phyloP scores from a whole-genome alignment of 139 green algal species.

The Nannochloris sp. region DNA sequence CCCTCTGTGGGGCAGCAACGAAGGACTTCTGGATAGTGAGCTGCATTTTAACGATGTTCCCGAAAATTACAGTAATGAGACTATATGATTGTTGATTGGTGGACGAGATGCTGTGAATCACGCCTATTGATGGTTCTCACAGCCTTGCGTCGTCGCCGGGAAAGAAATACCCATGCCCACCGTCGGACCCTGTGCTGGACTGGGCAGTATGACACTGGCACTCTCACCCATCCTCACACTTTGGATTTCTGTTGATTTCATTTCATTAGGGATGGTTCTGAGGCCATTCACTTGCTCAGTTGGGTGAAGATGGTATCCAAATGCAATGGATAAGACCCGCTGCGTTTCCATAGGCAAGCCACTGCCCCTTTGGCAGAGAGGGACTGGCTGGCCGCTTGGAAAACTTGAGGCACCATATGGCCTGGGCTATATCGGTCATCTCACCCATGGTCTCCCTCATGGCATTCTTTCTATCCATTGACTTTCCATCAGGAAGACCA shows the following conservation, averaged over 20 bases:
- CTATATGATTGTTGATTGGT: no score
- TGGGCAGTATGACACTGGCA: no score
- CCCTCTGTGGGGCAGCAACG: constrained; percentile 1
- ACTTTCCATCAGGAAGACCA: constrained; percentile 7
- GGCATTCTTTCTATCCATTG: constrained; percentile 5
- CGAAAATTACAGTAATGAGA: no score
- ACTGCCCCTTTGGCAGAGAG: neutral
- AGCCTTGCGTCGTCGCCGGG: no score
- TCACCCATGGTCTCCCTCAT: neutral
- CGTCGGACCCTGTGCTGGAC: no score
- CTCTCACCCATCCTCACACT: no score
- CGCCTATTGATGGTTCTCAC: no score
- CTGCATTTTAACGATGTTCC: neutral
- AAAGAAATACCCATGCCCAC: no score
- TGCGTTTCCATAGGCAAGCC: neutral
- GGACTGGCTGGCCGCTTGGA: neutral
- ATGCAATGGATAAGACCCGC: neutral
- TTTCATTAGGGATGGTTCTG: no score
- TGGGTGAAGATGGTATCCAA: neutral
- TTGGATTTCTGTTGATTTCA: no score
- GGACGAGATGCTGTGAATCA: no score
- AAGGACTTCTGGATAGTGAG: neutral
- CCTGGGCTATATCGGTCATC: constrained; percentile 4
- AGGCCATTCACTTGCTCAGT: no score
- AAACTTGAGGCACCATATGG: constrained; percentile 18